A percentile compares a stretch with the other conserved stretches of the same genome.
phyloP scores from a whole-genome alignment of 140 eudicot species.

The Flaveria floridana region DNA sequence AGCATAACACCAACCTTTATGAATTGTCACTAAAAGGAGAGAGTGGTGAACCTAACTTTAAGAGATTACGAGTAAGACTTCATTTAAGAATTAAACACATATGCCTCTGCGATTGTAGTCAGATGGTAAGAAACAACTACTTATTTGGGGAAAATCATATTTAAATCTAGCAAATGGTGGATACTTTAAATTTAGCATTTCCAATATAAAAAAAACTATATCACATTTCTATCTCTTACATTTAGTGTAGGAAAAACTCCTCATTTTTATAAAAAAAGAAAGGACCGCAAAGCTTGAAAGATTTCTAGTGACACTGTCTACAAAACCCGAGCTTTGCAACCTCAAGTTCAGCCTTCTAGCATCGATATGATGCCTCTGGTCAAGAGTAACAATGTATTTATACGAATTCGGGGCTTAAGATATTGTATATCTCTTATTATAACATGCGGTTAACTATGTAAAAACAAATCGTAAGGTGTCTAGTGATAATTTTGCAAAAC shows the following conservation, averaged over 20 bases:
- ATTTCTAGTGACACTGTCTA: neutral
- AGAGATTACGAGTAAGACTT: neutral
- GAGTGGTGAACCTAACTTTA: slow-evolving; percentile 8
- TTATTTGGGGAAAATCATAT: no score
- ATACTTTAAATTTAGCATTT: no score
- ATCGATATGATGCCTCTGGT: neutral
- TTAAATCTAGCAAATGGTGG: no score
- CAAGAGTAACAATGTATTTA: neutral
- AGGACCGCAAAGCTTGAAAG: neutral
- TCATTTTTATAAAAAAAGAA: neutral
- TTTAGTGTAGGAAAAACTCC: neutral
- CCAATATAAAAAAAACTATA: no score
- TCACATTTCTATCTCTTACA: neutral
- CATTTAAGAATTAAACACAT: neutral
- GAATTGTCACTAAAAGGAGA: neutral
- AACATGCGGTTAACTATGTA: no score
- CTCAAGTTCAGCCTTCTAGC: neutral
- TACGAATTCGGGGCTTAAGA: no score
- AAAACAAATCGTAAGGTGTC: no score
- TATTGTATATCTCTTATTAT: no score
- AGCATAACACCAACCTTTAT: slow-evolving; percentile 3
- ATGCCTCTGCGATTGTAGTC: neutral
- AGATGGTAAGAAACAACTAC: no score
- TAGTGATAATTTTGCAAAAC: no score
- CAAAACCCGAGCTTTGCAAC: neutral